Percentiles rank a stretch among this genome's conserved stretches.
Evolutionary conservation across 2,329 filamentous ascomycete genomes (phyloP).

Genomic region (Pseudonectria buxi): DNA sequence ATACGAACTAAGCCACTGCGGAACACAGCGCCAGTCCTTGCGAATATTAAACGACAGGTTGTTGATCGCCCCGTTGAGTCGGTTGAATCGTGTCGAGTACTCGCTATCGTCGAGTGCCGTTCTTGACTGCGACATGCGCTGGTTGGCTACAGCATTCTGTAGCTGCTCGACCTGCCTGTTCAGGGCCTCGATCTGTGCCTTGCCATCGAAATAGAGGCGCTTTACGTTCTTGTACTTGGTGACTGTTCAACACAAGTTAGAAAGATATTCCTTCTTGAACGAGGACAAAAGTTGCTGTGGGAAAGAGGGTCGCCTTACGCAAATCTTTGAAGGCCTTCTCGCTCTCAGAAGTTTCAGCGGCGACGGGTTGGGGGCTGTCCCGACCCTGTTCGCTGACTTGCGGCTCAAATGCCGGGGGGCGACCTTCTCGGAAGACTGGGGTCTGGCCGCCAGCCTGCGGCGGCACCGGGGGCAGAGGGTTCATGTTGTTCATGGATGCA

Average conservation of each 20-base stretch:
- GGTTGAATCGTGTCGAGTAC: conserved; percentile 81
- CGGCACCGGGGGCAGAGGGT: conserved; percentile 35
- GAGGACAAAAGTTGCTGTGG: no score
- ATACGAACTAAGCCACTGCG: conserved; percentile 69
- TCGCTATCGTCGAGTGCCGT: conserved; percentile 94
- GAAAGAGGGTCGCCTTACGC: conserved; percentile 30
- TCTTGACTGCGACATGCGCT: conserved; percentile 87
- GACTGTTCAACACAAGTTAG: conserved; percentile 45
- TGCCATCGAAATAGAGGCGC: conserved; percentile 93
- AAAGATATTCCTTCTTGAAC: neutral
- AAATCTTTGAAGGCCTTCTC: conserved; percentile 54
- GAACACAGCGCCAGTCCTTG: conserved; percentile 83
- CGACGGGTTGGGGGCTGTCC: conserved; percentile 49
- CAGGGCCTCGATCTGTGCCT: conserved; percentile 83
- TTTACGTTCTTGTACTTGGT: conserved; percentile 98
- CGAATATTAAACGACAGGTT: conserved; percentile 94
- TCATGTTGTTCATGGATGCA: conserved; percentile 35
- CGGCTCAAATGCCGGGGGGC: conserved; percentile 39
- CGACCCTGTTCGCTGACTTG: conserved; percentile 41
- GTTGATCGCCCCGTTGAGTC: conserved; percentile 87
- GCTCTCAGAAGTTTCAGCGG: conserved; percentile 35
- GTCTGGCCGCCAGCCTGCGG: conserved; percentile 23
- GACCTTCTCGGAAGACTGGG: conserved; percentile 34
- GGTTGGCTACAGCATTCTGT: conserved; percentile 95
- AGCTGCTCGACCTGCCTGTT: conserved; percentile 84